Evolutionary conservation across 2,329 filamentous ascomycete species (phyloP).

Genomic region (Xylariaceae sp.): DNA sequence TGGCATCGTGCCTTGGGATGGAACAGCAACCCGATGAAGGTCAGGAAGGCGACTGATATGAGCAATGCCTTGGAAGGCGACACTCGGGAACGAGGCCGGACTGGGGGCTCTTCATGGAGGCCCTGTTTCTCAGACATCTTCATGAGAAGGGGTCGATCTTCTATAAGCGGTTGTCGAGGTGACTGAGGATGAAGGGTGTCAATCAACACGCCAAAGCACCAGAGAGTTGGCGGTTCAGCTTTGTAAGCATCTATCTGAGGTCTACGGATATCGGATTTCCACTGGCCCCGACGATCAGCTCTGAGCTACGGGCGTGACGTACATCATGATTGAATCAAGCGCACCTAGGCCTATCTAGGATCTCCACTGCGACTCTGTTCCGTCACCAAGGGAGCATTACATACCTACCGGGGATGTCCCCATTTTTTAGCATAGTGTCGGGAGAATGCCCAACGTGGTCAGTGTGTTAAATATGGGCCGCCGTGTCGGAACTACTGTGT

Average conservation of each 20-base stretch:
- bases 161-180: background rate
- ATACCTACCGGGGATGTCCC: no score
- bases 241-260: no score
- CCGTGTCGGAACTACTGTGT: no score
- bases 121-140: constrained; percentile 16
- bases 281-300: background rate
- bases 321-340: background rate
- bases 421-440: no score
- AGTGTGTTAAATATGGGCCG: no score
- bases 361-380: background rate
- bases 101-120: constrained; percentile 6
- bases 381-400: no score
- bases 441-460: no score
- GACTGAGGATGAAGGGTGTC: background rate
- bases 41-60: constrained; percentile 19
- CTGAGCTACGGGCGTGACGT: no score
- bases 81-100: constrained; percentile 13
- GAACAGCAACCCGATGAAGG: constrained; percentile 25
- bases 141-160: background rate
- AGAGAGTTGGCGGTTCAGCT: background rate
- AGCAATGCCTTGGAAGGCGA: constrained; percentile 20
- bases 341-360: background rate
- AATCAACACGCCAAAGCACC: background rate
- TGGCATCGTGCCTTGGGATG: constrained; percentile 23
- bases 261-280: no score